Evolutionary conservation across 441 rosid genomes (phyloP), one percentile per base, ranked within the genome.

Genomic region (Eruca vesicaria): DNA sequence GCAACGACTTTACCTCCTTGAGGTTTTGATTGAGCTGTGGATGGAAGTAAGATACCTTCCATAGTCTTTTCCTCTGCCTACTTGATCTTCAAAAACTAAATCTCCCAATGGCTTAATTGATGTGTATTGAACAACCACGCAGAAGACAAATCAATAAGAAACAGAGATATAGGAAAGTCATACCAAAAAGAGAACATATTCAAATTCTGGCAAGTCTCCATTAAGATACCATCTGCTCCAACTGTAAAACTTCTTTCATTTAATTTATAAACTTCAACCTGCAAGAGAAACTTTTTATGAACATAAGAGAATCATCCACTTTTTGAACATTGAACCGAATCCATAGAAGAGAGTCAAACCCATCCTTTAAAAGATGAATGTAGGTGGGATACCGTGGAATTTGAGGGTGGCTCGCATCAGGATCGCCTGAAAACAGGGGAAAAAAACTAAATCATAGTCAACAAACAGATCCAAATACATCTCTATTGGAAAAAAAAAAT

Each of bases 1-100:
- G 90, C 97, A 93, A 38, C 90, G 6, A 95, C 96, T 78, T 95
- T 96, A 53, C 99, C n/a, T n/a, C n/a, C n/a, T n/a, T n/a, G n/a
- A n/a, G n/a, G n/a, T n/a, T n/a, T n/a, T n/a, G n/a, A n/a, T n/a
- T n/a, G n/a, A n/a, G n/a, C n/a, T n/a, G n/a, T n/a, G n/a, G n/a
- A n/a, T n/a, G n/a, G n/a, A n/a, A n/a, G n/a, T n/a, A n/a, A n/a
- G n/a, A n/a, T n/a, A n/a, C n/a, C n/a, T n/a, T n/a, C n/a, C n/a
- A n/a, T n/a, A n/a, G n/a, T n/a, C n/a, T n/a, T n/a, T 78, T 95
- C 96, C 85, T 95, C 98, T 0, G 81, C 86, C 63, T 76, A 86
- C 85, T 93, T 93, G 68, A 91, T 86, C 84, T 95, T 95, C 19
- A 93, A 95, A 81, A 28, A 95, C 89, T 72, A 92, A 81, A 68